Base-by-base conservation (phyloP, 441 rosid species). In the Codiaeum variegatum region DNA sequence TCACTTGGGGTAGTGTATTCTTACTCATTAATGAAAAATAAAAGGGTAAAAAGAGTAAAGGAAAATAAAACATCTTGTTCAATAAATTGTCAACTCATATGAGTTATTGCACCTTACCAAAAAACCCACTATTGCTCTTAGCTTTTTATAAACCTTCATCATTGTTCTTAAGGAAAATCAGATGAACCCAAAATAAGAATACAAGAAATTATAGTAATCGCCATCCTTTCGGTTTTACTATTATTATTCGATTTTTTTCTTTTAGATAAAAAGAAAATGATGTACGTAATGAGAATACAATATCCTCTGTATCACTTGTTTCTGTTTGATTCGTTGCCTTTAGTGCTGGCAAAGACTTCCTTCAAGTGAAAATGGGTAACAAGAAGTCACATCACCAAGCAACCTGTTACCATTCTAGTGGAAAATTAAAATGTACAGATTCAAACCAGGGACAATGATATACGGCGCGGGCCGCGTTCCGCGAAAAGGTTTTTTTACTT, bases 331-430 rank as follows among this genome's bases (percentile, higher is more conserved):
- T 90, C 67, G 70, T 74, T 84, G 81, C 80, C 83, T 70, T 85
- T 31, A 76, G 69, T 46, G 60, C 82, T 59, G 90, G 88, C 66
- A 85, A 79, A 56, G 94, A 88, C 76, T 80, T 88, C 93, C 98
- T 93, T 77, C 83, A 86, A 76, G 75, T 67, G 75, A 72, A 76
- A 42, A 69, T 58, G 55, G 74, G 74, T 60, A 66, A 66, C 73
- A 66, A 63, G 31, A 75, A 75, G 38, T 42, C 59, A 70, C 32
- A 67, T 76, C 77, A 85, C 55, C 56, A 51, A 76, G 46, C 76
- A 46, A 69, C 24, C 63, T 42, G 36, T 74, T 26, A 40, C 47
- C 62, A 63, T 47, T 76, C 69, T 55, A 44, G 28, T 60, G 52
- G 47, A 70, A 59, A 61, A 11, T 49, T 21, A n/a, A 62, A 70